Base-by-base conservation (phyloP, 2,329 filamentous ascomycete genomes). In the Harringtonia aguacate region DNA sequence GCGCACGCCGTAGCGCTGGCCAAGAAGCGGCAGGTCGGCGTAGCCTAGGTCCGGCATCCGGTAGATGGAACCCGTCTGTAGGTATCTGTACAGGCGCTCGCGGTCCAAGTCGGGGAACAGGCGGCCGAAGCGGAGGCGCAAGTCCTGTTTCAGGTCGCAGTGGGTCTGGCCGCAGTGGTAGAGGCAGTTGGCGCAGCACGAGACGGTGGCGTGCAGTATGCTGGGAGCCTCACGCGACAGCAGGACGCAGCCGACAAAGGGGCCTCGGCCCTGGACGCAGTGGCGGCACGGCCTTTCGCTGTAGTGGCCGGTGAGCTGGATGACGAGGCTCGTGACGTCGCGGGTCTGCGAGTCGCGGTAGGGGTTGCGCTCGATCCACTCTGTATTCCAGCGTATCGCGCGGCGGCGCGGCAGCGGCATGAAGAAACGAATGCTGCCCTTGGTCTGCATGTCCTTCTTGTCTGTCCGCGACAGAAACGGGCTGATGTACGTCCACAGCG, bases 261-360 rank as follows among this genome's bases (percentile, higher is more conserved):
- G 58, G 0, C 60, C 59, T n/a, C 42, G 46, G 2, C 55, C 55
- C 1, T 44, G 33, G 4, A 12, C 8, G 42, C 60, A 62, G 21
- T 39, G 42, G 0, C 24, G 18, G 46, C 60, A 63, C 3, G 58
- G 53, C 5, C 24, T 33, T 0, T 47, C 41, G 3, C 55, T 55
- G 15, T 44, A 44, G 3, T 61, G 54, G 14, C 60, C 60, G 2
- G 56, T 62, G 3, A 58, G n/a, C 27, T 61, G 57, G 8, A 62
- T 46, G 8, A 61, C 45, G 6, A 61, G 30, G 15, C 55, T 52
- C 9, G 57, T 54, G 6, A 60, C 39, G 36, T 61, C 58, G 27
- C 53, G 48, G 12, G 53, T 43, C 8, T 50, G 43, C 8, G 43
- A 39, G 40, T 61, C 59, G 7, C 14, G 31, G 15, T 45, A 60